Evolutionary conservation across 345 rosid genomes (phyloP).

Genomic region (Heritiera fomes): DNA sequence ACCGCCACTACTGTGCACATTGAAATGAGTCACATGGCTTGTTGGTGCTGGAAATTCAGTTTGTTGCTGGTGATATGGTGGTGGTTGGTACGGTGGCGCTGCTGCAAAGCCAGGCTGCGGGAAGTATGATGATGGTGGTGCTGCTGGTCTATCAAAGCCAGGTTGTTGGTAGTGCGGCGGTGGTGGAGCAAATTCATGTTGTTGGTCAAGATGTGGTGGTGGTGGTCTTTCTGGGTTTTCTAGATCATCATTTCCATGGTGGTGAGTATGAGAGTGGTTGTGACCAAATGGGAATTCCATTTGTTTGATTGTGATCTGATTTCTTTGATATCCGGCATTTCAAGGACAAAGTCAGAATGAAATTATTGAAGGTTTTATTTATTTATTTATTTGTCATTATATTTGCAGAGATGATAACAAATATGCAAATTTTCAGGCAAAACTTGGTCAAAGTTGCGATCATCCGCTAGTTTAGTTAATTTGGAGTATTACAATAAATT

Average conservation of each 20-base stretch:
- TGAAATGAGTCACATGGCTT: slow-evolving; percentile 38
- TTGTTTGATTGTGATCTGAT: neutral
- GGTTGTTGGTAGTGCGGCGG: slow-evolving; percentile 21
- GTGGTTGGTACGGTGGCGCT: slow-evolving; percentile 28
- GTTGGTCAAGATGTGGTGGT: slow-evolving; percentile 26
- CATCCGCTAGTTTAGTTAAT: too few species aligned
- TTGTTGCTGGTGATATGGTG: slow-evolving; percentile 22
- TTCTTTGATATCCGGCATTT: neutral
- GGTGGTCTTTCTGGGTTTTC: slow-evolving; percentile 38
- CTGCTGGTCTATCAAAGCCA: slow-evolving; percentile 30
- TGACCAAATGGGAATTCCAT: slow-evolving; percentile 61
- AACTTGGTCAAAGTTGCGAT: neutral
- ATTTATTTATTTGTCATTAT: too few species aligned
- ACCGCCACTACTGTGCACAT: slow-evolving; percentile 30
- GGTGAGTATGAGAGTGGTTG: slow-evolving; percentile 28
- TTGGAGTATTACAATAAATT: too few species aligned
- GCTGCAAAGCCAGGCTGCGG: slow-evolving; percentile 25
- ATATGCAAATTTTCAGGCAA: too few species aligned
- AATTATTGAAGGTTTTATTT: too few species aligned
- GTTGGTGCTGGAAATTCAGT: slow-evolving; percentile 32
- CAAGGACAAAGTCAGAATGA: too few species aligned
- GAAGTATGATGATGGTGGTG: slow-evolving; percentile 25
- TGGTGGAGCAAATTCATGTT: slow-evolving; percentile 9
- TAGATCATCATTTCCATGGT: slow-evolving; percentile 32
- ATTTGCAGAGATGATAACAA: too few species aligned